Conservation (phyloP, 108 stramenopile species). For the Epipyxis sp. region DNA sequence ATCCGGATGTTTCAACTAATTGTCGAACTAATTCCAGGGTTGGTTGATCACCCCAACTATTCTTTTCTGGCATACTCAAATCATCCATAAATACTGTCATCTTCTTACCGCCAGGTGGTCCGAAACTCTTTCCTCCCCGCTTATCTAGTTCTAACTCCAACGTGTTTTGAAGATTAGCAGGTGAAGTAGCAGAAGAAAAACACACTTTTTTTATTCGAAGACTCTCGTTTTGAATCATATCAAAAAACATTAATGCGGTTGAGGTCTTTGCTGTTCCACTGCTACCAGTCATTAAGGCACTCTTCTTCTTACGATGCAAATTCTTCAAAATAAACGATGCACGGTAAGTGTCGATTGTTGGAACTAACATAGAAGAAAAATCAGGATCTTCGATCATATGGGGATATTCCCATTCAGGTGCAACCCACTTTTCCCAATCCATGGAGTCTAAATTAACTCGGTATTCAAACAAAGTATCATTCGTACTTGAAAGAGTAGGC, state of each 20-base stretch:
- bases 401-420: conserved; percentile 44
- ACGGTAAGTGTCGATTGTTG: conserved; percentile 49
- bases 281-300: conserved; percentile 50
- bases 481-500: neutral
- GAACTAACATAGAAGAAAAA: conserved; percentile 47
- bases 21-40: conserved; percentile 58
- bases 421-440: conserved; percentile 51
- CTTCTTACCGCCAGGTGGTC: conserved; percentile 52
- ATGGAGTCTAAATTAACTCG: conserved; percentile 34
- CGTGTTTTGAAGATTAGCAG: conserved; percentile 41
- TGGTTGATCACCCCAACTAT: conserved; percentile 61
- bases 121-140: conserved; percentile 59
- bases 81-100: conserved; percentile 60
- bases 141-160: conserved; percentile 64
- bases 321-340: conserved; percentile 1
- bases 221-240: neutral
- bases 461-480: conserved; percentile 44
- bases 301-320: neutral
- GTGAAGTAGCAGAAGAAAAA: conserved; percentile 51
- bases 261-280: conserved; percentile 63
- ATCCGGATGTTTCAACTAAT: conserved; percentile 44
- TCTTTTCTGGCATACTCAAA: conserved; percentile 51
- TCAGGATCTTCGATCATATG: conserved; percentile 27
- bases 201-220: conserved; percentile 48
- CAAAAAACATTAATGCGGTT: conserved; percentile 54